Evolutionary conservation across 2,329 filamentous ascomycete genomes (phyloP).

Genomic region (Cryphonectria radicalis): DNA sequence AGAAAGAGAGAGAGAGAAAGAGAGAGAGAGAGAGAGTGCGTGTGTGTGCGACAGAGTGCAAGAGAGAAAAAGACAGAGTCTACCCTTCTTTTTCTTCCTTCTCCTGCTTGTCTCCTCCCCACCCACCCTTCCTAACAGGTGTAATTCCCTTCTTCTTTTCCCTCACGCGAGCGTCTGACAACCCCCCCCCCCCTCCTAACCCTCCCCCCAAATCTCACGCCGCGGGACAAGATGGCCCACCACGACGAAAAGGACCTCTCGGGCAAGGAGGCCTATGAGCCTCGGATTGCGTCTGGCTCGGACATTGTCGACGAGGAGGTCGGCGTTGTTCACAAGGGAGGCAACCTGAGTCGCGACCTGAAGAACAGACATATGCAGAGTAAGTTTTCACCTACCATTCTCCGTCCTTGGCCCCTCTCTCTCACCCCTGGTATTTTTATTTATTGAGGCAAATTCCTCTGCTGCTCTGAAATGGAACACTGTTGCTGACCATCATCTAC

Average conservation of each 20-base stretch:
- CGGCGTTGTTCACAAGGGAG: slow-evolving; percentile 40
- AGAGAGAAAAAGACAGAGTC: neutral
- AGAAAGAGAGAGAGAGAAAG: neutral
- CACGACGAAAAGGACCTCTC: slow-evolving; percentile 34
- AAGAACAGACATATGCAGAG: slow-evolving; percentile 48
- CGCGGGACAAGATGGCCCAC: slow-evolving; percentile 34
- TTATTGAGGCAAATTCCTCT: neutral
- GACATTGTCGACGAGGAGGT: slow-evolving; percentile 41
- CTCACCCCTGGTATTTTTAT: neutral
- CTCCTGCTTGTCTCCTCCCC: neutral
- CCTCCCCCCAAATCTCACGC: neutral
- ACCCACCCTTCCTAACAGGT: neutral
- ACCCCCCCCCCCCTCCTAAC: too few relatives aligned
- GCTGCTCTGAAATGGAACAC: neutral
- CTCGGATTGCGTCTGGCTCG: slow-evolving; percentile 29
- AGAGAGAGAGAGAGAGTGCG: neutral
- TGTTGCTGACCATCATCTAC: slow-evolving; percentile 4
- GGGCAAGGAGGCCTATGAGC: slow-evolving; percentile 32
- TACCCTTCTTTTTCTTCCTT: too few relatives aligned
- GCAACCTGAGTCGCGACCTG: slow-evolving; percentile 42
- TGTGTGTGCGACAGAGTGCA: too few relatives aligned
- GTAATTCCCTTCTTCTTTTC: neutral
- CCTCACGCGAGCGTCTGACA: neutral
- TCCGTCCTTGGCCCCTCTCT: neutral
- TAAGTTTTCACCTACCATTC: neutral